Evolutionary conservation across 805 yeast species (phyloP), one percentile per base, ranked within the genome.

Genomic region (Grigorovia transvaalensis): DNA sequence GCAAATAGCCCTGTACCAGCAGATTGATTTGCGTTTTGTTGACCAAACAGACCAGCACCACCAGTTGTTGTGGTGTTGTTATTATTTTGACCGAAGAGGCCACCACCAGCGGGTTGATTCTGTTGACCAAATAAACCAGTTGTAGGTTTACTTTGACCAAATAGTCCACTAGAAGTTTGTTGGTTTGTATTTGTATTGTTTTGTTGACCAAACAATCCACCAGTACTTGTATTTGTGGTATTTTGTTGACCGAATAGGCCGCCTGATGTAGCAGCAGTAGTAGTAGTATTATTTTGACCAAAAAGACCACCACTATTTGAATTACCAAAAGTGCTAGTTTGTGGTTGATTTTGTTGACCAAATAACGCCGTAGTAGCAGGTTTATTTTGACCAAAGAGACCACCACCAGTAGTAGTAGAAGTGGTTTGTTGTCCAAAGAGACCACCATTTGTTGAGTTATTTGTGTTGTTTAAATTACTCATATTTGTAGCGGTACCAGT

Each of bases 51-150:
- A 6, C 27, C 27, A n/a, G n/a, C n/a, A n/a, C 67, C 68, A 20
- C 73, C 72, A 18, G 13, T 13, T 8, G 47, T 6, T 15, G 45
- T 18, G 8, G 48, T 45, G 20, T 44, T 50, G 43, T 50, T 54
- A 45, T 47, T 51, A 20, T 51, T 51, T 51, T 57, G 59, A 8
- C 73, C 74, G 56, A 70, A 70, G 44, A 67, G 48, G 9, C 71
- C 70, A 33, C 73, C 71, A 51, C 44, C 38, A 18, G 52, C 9
- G 30, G 44, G 50, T 50, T 54, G 33, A 7, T 46, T 19, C 38
- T 55, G 58, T 45, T 58, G 54, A 2, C 61, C 73, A 58, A 63
- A 65, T 51, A 61, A 53, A 9, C 66, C 65, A 38, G 61, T 61
- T 13, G 53, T 29, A 29, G 41, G 9, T 38, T 23, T 9, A 7